phyloP scores from a whole-genome alignment of 2,329 filamentous ascomycete genomes.

The Botryosphaeria agaves region DNA sequence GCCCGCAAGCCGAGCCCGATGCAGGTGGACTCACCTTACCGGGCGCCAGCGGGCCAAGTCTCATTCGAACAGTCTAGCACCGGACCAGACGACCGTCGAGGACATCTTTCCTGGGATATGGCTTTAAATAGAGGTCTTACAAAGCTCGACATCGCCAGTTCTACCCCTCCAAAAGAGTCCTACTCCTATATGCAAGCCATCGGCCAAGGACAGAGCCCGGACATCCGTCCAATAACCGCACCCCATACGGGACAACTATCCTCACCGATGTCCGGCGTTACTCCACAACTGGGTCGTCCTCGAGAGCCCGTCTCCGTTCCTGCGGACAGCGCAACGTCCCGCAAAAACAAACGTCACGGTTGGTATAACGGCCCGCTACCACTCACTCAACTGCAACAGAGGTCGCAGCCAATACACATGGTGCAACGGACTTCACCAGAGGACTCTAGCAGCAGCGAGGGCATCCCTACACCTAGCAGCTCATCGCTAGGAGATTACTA shows the following conservation, averaged over 20 bases:
- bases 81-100: conserved; percentile 29
- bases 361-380: conserved; percentile 49
- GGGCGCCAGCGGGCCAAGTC: conserved; percentile 19
- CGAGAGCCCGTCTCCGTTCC: too few relatives aligned
- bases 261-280: conserved; percentile 1
- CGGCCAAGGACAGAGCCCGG: conserved; percentile 7
- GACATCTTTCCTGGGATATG: conserved; percentile 44
- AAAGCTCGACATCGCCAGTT: conserved; percentile 43
- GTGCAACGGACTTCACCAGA: conserved; percentile 34
- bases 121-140: conserved; percentile 49
- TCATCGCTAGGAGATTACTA: conserved; percentile 32
- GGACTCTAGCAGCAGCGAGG: conserved; percentile 37
- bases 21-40: conserved; percentile 46
- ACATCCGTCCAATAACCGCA: conserved; percentile 15
- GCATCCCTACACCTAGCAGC: conserved; percentile 33
- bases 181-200: conserved; percentile 12
- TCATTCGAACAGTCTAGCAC: conserved; percentile 5
- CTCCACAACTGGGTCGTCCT: too few relatives aligned
- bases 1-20: conserved; percentile 58
- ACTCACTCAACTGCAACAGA: conserved; percentile 7
- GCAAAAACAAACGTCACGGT: conserved; percentile 47
- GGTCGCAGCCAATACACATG: conserved; percentile 9
- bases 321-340: conserved; percentile 25
- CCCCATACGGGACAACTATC: conserved; percentile 11
- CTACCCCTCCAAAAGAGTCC: conserved; percentile 16